These are phyloP conservation scores for Baudoinia panamericana DNA, from an alignment of 495 filamentous ascomycete species.

Conservation along the genomic window DNA sequence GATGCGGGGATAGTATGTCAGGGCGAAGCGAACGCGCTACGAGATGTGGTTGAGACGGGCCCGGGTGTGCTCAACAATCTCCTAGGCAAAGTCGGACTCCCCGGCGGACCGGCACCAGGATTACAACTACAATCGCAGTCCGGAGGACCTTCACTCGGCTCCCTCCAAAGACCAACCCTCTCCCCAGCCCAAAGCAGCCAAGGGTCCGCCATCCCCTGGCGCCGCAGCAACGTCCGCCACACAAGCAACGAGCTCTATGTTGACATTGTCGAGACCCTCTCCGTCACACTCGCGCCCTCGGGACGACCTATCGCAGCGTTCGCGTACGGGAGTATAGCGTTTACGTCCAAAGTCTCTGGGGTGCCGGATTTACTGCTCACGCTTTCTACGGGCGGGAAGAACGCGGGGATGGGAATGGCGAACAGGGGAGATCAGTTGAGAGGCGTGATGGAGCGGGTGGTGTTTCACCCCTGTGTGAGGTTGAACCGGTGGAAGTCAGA, in stretches of 20 bases:
- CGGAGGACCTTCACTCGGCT: no score
- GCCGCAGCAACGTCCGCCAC: slow-evolving; percentile 81
- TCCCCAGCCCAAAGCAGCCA: slow-evolving; percentile 5
- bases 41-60: slow-evolving; percentile 73
- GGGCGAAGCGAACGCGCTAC: slow-evolving; percentile 83
- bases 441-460: slow-evolving; percentile 46
- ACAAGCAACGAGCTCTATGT: slow-evolving; percentile 97
- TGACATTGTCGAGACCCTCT: slow-evolving; percentile 82
- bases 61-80: slow-evolving; percentile 81
- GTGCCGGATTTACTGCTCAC: slow-evolving; percentile 78
- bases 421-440: slow-evolving; percentile 14
- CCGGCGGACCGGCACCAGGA: slow-evolving; percentile 3
- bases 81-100: slow-evolving; percentile 54
- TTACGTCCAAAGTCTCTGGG: slow-evolving; percentile 88
- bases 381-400: slow-evolving; percentile 49
- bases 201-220: slow-evolving; percentile 62
- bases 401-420: slow-evolving; percentile 54
- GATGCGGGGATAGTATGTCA: slow-evolving; percentile 83
- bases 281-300: slow-evolving; percentile 77
- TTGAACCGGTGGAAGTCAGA: slow-evolving; percentile 78
- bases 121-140: slow-evolving; percentile 2
- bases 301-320: slow-evolving; percentile 75
- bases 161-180: no score
- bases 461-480: slow-evolving; percentile 93
- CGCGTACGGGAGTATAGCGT: slow-evolving; percentile 84